phyloP scores from a whole-genome alignment of 495 filamentous ascomycete genomes.

The Lasiosphaeriaceae sp. region DNA sequence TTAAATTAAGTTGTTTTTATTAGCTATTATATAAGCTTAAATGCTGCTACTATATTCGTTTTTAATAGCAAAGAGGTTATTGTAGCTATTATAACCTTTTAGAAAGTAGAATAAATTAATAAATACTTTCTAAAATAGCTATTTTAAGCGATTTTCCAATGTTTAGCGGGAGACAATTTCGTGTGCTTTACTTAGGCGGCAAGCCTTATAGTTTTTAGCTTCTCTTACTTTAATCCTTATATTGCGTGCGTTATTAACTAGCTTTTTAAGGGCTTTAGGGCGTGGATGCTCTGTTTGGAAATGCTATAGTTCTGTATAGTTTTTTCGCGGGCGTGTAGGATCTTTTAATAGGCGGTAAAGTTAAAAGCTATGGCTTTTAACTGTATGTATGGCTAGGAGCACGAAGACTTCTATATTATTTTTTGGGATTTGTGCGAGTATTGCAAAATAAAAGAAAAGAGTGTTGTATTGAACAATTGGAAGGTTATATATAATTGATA shows the following conservation, averaged over 20 bases:
- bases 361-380: neutral
- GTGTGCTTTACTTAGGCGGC: neutral
- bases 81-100: neutral
- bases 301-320: neutral
- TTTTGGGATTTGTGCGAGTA: neutral
- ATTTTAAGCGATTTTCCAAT: neutral
- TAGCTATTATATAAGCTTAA: neutral
- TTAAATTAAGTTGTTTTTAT: neutral
- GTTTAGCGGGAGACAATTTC: neutral
- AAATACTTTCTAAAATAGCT: neutral
- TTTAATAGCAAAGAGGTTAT: neutral
- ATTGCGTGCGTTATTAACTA: neutral
- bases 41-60: neutral
- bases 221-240: neutral
- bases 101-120: neutral
- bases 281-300: neutral
- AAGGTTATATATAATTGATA: neutral
- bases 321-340: neutral
- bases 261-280: neutral
- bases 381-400: neutral
- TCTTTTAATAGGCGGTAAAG: neutral
- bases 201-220: neutral
- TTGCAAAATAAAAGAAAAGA: neutral
- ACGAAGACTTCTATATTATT: neutral
- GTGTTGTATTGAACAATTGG: neutral